Evolutionary conservation across 768 basidiomycete species (phyloP), one percentile per base, ranked within the genome.

Genomic region (Boletus reticulatus): DNA sequence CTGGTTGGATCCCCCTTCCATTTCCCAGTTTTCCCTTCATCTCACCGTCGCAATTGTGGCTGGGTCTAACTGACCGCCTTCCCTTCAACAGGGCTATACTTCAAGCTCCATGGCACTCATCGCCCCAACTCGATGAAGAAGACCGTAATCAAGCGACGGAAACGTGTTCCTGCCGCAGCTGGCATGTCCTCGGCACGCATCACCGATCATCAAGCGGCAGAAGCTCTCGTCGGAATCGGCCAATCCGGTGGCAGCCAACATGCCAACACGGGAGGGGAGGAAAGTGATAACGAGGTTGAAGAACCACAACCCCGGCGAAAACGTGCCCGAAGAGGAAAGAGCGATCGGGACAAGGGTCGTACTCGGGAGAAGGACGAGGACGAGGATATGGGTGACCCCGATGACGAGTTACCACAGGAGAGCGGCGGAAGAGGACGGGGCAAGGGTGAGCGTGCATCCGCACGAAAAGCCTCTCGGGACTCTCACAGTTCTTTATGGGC

Each of bases 111-210:
- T 76, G 94, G 94, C 46, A 92, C 92, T 3, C 94, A 98, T 65
- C 85, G 97, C 37, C 97, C 97, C 38, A 95, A 94, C 61, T 92
- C 94, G 59, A 96, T 99, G 94, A 98, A 97, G 75, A 98, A 98
- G 79, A 90, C 92, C 5, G 93, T 97, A 62, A 99, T 99, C 81
- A 99, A 99, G 76, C 84, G 97, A 34, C 81, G 97, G 61, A 98
- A 98, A 75, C 88, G 97, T 62, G 95, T 99, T 41, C 94, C 97
- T 36, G 95, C 96, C 48, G 93, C 89, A 19, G 80, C 72, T 54
- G 67, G 71, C 59, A 69, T 71, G 69, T 76, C 60, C 60, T 78
- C 62, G 53, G 76, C 75, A 62, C 77, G 80, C 29, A 80, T 91
- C 77, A 81, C 87, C 12, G 92, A 94, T 68, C 90, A 92, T 67